Conservation (phyloP, 2,329 filamentous ascomycete genomes). For the Aureobasidium sp. region DNA sequence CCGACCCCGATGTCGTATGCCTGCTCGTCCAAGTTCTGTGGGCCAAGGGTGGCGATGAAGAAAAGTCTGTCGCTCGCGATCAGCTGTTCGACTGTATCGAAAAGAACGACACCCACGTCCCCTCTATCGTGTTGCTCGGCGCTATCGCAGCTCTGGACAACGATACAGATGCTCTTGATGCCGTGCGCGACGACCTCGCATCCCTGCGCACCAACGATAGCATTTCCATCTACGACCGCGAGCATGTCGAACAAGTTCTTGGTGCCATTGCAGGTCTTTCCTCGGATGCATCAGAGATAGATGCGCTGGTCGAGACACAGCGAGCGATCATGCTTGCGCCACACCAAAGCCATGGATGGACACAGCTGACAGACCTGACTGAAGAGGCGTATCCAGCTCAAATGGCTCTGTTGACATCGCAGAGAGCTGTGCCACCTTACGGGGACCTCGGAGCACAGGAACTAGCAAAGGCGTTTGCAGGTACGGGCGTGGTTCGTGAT, state of each 20-base stretch:
- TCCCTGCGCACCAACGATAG: constrained; percentile 61
- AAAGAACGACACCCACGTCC: constrained; percentile 65
- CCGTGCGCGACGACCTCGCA: constrained; percentile 71
- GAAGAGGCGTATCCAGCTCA: constrained; percentile 54
- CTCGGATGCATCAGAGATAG: constrained; percentile 33
- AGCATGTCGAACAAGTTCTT: constrained; percentile 66
- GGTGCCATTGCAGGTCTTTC: constrained; percentile 60
- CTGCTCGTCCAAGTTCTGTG: constrained; percentile 86
- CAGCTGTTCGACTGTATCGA: constrained; percentile 77
- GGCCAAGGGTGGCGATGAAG: constrained; percentile 72
- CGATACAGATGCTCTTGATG: constrained; percentile 71
- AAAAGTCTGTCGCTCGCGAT: constrained; percentile 68
- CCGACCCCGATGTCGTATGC: constrained; percentile 77
- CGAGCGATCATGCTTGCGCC: constrained; percentile 76
- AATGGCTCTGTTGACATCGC: constrained; percentile 76
- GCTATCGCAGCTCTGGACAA: constrained; percentile 75
- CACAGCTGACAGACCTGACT: constrained; percentile 57
- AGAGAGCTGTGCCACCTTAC: constrained; percentile 64
- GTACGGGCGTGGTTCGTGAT: constrained; percentile 64
- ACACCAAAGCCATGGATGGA: constrained; percentile 73
- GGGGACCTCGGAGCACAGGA: constrained; percentile 63
- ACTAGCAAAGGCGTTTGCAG: constrained; percentile 65
- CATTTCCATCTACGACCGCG: constrained; percentile 57
- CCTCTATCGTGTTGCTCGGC: constrained; percentile 72
- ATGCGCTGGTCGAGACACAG: constrained; percentile 51